Base-by-base conservation (phyloP, 495 filamentous ascomycete species). In the Daldinia concentrica region DNA sequence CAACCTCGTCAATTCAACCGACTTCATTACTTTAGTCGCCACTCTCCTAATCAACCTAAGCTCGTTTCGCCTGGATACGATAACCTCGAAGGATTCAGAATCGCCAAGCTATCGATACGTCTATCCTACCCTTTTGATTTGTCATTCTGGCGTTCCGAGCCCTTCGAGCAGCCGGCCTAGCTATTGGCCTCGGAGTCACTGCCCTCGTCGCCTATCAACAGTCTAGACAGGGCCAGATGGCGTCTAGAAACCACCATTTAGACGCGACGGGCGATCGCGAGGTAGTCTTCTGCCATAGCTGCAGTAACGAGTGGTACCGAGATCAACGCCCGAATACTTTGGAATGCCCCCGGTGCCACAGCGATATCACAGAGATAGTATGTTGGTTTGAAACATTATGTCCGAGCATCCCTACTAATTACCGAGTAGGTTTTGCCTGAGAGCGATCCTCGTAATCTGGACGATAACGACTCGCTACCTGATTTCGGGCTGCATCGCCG, bases 361-460 rank as follows among this genome's bases (percentile, higher is more conserved):
- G 87, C n/a, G 92, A 96, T 6, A 89, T 92, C 76, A 91, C 87
- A 6, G 93, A 99, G 81, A 95, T 97, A 65, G 94, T 93, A 77
- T 66, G 89, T 84, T 30, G 43, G 9, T 50, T 52, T 51, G 36
- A 14, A 30, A 64, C 55, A 15, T 5, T 27, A 6, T 14, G 34
- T 9, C 19, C 1, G 52, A 29, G n/a, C n/a, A n/a, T 27, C 6
- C 6, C 6, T 58, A 55, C 61, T 72, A 45, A 60, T 58, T 45
- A 41, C 12, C 26, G 32, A 26, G 17, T 37, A 84, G 81, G 74
- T 85, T 36, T 81, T 78, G 4, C 58, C 71, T 17, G 76, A 76
- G 1, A 79, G 77, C 43, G 84, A 87, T 57, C 81, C 80, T 17
- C 74, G 78, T 50, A 71, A 82, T 3, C 39, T 70, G 24, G 32